Evolutionary conservation across 495 filamentous ascomycete genomes (phyloP).

Genomic region (Articulospora tetracladia): DNA sequence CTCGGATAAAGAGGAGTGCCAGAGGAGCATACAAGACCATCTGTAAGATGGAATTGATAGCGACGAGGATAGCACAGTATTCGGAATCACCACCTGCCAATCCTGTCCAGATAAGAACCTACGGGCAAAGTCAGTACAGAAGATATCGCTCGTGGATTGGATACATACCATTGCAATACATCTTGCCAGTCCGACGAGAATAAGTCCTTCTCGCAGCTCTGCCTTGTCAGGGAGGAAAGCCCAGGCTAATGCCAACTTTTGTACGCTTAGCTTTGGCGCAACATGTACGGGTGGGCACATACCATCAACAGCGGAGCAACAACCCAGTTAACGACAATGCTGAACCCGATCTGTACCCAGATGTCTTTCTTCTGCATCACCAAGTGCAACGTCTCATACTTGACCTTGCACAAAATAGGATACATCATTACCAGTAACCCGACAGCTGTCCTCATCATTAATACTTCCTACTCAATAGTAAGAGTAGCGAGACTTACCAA

Average conservation of each 20-base stretch:
- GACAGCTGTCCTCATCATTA: slow-evolving; percentile 38
- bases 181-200: slow-evolving; percentile 72
- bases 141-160: background rate
- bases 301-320: slow-evolving; percentile 90
- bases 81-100: slow-evolving; percentile 75
- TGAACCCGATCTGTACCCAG: slow-evolving; percentile 78
- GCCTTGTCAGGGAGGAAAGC: slow-evolving; percentile 73
- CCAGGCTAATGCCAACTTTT: slow-evolving; percentile 69
- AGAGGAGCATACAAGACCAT: slow-evolving; percentile 84
- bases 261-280: background rate
- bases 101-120: slow-evolving; percentile 65
- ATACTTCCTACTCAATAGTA: too few relatives aligned
- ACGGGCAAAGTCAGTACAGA: background rate
- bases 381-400: slow-evolving; percentile 73
- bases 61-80: slow-evolving; percentile 89
- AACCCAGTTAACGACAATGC: slow-evolving; percentile 82
- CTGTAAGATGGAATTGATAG: slow-evolving; percentile 81
- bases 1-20: slow-evolving; percentile 70
- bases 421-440: slow-evolving; percentile 75
- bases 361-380: slow-evolving; percentile 56
- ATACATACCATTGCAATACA: slow-evolving; percentile 76
- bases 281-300: slow-evolving; percentile 16
- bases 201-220: slow-evolving; percentile 66
- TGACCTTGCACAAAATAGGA: slow-evolving; percentile 82
- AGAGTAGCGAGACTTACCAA: slow-evolving; percentile 47